phyloP scores from a whole-genome alignment of 2,329 filamentous ascomycete species.

The Penicillium psychrosexuale region DNA sequence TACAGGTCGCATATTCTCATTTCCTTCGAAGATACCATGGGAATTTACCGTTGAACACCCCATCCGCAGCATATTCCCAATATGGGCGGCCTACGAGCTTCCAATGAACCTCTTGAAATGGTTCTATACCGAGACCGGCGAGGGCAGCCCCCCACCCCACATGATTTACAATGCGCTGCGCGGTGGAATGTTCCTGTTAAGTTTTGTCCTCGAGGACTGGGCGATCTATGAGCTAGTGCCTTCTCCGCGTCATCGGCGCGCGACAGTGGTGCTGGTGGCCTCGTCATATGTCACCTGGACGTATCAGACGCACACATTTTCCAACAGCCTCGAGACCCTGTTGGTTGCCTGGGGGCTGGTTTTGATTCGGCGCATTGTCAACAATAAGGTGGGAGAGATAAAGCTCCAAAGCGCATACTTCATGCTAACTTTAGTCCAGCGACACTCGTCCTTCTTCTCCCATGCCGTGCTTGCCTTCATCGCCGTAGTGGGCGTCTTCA shows the following conservation, averaged over 20 bases:
- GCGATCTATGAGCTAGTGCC: slow-evolving; percentile 87
- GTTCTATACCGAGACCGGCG: slow-evolving; percentile 82
- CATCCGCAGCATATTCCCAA: slow-evolving; percentile 90
- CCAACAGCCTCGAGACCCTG: slow-evolving; percentile 93
- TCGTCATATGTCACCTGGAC: slow-evolving; percentile 99
- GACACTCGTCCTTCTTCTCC: slow-evolving; percentile 71
- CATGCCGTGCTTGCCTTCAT: slow-evolving; percentile 77
- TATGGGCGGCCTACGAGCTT: slow-evolving; percentile 93
- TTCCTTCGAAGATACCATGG: slow-evolving; percentile 87
- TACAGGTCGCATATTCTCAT: slow-evolving; percentile 87
- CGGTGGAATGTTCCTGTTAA: slow-evolving; percentile 87
- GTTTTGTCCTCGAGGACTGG: slow-evolving; percentile 97
- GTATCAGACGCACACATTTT: slow-evolving; percentile 97
- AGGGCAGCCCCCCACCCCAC: slow-evolving; percentile 71
- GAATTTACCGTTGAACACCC: slow-evolving; percentile 87
- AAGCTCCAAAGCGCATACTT: not conserved
- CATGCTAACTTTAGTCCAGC: slow-evolving; percentile 44
- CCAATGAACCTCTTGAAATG: slow-evolving; percentile 91
- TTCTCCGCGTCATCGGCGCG: slow-evolving; percentile 65
- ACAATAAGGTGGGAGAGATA: slow-evolving; percentile 60
- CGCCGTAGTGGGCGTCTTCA: slow-evolving; percentile 83
- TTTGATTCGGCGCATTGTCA: slow-evolving; percentile 79
- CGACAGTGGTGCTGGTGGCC: slow-evolving; percentile 79
- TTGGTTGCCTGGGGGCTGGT: slow-evolving; percentile 92
- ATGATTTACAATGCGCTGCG: slow-evolving; percentile 87